Evolutionary conservation across 179 eudicot genomes (phyloP), one percentile per base, ranked within the genome.

Genomic region (Spergularia azorica): DNA sequence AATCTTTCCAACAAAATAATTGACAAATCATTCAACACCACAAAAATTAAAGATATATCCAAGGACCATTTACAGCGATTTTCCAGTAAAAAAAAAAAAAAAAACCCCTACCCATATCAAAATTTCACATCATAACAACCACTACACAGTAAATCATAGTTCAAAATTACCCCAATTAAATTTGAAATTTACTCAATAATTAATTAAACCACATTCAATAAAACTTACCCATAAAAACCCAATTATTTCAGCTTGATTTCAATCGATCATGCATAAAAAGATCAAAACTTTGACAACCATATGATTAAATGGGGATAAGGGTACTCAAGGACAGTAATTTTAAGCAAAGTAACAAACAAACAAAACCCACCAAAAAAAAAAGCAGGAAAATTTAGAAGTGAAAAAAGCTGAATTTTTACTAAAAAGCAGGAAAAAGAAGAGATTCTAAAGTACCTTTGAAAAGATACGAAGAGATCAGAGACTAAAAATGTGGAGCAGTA

Each of bases 111-210:
- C 76, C 74, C 83, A 69, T 26, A 66, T 70, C 50, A 80, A 81
- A 70, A 76, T 74, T 73, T 79, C 82, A 86, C 82, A 76, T 76
- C 84, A 79, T 60, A 79, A 36, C 54, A 41, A 57, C 63, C 75
- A 15, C 67, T 57, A 20, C 18, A 15, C 38, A 26, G 48, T 66
- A 81, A 72, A 76, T 80, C 83, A 63, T 58, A 79, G 56, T 10
- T 63, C 67, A 57, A 72, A 55, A 26, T 51, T 57, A 58, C 2
- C 70, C n/a, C 16, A 21, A 20, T 51, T 21, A 14, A 54, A 52
- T 41, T 46, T 20, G 39, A 20, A 8, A 56, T 5, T 52, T 63
- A 69, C 63, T 48, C 50, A 54, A 4, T 67, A 38, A 67, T 15
- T 20, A 73, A 69, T 66, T 52, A 50, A 77, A 69, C 73, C 57